Evolutionary conservation across 2,329 filamentous ascomycete genomes (phyloP).

Genomic region (Pezicula neosporulosa): DNA sequence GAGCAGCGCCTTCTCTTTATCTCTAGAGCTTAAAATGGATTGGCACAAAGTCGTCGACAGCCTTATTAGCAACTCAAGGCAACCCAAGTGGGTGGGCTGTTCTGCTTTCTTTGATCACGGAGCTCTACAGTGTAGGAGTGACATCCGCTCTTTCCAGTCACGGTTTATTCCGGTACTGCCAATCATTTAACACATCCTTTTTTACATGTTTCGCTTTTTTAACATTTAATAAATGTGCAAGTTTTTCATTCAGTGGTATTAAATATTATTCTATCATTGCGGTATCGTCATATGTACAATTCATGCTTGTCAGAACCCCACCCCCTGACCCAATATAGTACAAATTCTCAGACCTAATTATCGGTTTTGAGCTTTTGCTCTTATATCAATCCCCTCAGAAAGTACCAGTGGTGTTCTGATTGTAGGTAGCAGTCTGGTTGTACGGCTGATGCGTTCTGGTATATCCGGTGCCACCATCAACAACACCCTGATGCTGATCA

Average conservation of each 20-base stretch:
- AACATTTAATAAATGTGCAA: too few relatives aligned
- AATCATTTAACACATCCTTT: too few relatives aligned
- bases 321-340: neutral
- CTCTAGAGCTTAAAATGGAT: too few relatives aligned
- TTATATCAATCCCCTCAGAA: neutral
- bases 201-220: too few relatives aligned
- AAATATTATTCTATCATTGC: neutral
- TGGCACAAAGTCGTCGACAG: too few relatives aligned
- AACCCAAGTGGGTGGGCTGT: too few relatives aligned
- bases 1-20: too few relatives aligned
- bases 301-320: neutral
- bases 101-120: too few relatives aligned
- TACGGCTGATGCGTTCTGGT: constrained; percentile 8
- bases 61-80: too few relatives aligned
- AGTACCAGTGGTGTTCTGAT: neutral
- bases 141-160: too few relatives aligned
- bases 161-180: too few relatives aligned
- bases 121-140: too few relatives aligned
- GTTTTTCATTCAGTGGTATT: neutral
- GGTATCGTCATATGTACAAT: neutral
- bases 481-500: neutral
- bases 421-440: neutral
- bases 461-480: constrained; percentile 1
- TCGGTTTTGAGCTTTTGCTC: neutral
- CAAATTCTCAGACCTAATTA: neutral